Base-by-base conservation (phyloP, 2,329 filamentous ascomycete genomes). In the Neoarthrinium moseri region DNA sequence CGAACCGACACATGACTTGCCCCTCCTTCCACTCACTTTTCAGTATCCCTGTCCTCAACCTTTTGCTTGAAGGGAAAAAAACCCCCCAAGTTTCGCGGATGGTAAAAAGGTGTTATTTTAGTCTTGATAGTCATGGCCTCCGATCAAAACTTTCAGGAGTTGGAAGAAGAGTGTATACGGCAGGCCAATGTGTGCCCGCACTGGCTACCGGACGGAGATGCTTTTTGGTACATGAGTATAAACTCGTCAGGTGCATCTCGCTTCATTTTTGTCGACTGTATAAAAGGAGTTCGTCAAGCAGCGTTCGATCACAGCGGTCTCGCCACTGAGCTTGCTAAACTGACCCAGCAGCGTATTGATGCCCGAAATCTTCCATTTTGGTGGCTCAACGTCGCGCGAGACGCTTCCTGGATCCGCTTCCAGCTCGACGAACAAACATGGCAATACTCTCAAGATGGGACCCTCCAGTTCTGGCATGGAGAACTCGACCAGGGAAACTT, bases 251-350 rank as follows among this genome's bases (percentile, higher is more conserved):
- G 12, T n/a, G 20, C 21, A 21, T 22, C 17, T 6, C 7, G 32
- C 6, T 42, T 42, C 39, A 13, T 42, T 11, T 17, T 42, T 8
- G 39, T 42, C 6, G 39, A 42, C 21, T 32, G 24, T 22, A 15
- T 30, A 3, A 20, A 32, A n/a, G 15, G 39, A 8, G 11, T 17
- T 13, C 26, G 39, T 2, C 27, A 21, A 21, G 17, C 15, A 3
- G 39, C 39, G 10, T 42, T 42, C n/a, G 27, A 42, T 23, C 39
- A 42, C 17, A 21, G 13, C n/a, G 26, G 24, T 4, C 24, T 42
- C 12, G 39, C 39, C 10, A 18, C 2, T 6, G n/a, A 17, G 20
- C 10, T 42, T 5, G 32, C 17, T 30, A 42, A 21, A 15, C 17
- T 17, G 8, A 20, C 39, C 12, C 7, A 33, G 20, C 15, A 33